Percentiles rank a stretch among this genome's conserved stretches.
Evolutionary conservation across 495 filamentous ascomycete genomes (phyloP).

Genomic region (Chaetomidium leptoderma): DNA sequence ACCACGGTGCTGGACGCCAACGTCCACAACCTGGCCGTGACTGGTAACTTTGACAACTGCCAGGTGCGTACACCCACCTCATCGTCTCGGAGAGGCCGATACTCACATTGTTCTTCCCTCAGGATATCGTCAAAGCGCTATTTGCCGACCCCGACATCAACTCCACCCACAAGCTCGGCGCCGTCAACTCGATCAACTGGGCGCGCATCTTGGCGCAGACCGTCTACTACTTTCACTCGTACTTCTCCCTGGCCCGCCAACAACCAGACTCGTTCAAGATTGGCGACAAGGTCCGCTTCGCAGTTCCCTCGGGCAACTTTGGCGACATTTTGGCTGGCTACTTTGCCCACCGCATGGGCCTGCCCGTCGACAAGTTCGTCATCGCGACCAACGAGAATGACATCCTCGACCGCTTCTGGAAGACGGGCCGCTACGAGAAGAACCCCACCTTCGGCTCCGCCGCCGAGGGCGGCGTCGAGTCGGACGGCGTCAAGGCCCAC

Average conservation of each 20-base stretch:
- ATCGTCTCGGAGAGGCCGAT: neutral
- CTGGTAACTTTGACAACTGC: slow-evolving; percentile 92
- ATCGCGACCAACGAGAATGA: slow-evolving; percentile 93
- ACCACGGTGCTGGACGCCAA: slow-evolving; percentile 82
- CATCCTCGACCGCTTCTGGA: slow-evolving; percentile 80
- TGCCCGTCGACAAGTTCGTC: slow-evolving; percentile 76
- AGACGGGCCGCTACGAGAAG: slow-evolving; percentile 78
- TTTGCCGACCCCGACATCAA: slow-evolving; percentile 79
- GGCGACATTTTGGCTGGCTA: slow-evolving; percentile 93
- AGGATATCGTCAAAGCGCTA: slow-evolving; percentile 89
- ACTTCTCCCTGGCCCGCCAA: slow-evolving; percentile 67
- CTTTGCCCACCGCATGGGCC: slow-evolving; percentile 86
- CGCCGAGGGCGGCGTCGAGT: slow-evolving; percentile 52
- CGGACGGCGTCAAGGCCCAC: slow-evolving; percentile 63
- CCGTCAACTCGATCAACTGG: slow-evolving; percentile 90
- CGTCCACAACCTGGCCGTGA: slow-evolving; percentile 80
- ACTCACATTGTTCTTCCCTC: neutral
- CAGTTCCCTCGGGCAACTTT: slow-evolving; percentile 91
- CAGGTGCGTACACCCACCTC: slow-evolving; percentile 49
- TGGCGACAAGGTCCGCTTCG: slow-evolving; percentile 64
- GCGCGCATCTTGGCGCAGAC: slow-evolving; percentile 90
- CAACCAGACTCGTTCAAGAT: slow-evolving; percentile 47
- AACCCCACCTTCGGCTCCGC: slow-evolving; percentile 52
- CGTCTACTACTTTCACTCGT: slow-evolving; percentile 86
- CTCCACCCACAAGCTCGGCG: slow-evolving; percentile 67